A percentile compares a stretch with the other conserved stretches of the same genome.
Conservation (phyloP, 805 yeast species). For the Saccharomycodes ludwigii region DNA sequence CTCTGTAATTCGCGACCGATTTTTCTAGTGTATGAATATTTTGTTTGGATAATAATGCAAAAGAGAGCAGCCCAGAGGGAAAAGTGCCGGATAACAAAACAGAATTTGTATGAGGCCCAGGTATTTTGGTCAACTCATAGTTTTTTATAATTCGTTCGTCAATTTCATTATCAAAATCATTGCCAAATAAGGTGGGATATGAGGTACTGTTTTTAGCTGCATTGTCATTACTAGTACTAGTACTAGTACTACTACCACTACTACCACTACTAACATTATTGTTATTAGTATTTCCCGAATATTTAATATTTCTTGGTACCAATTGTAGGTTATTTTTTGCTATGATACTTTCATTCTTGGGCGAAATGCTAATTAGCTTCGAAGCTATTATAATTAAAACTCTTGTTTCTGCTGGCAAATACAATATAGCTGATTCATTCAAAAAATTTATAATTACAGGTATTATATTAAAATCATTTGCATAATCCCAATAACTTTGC, state of each 20-base stretch:
- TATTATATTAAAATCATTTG: conserved; percentile 44
- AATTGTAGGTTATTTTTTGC: conserved; percentile 14
- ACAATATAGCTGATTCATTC: conserved; percentile 57
- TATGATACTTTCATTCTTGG: conserved; percentile 24
- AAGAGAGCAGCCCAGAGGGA: conserved; percentile 24
- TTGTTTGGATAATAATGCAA: conserved; percentile 25
- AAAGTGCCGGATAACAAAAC: too few relatives aligned
- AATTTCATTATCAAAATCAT: too few relatives aligned
- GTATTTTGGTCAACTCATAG: conserved; percentile 39
- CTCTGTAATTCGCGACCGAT: conserved; percentile 40
- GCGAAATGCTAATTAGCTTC: conserved; percentile 41
- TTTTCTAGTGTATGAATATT: conserved; percentile 30
- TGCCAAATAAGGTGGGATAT: too few relatives aligned
- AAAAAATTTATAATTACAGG: conserved; percentile 68
- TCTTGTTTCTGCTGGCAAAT: conserved; percentile 55
- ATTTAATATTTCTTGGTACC: conserved; percentile 8
- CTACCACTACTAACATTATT: too few relatives aligned
- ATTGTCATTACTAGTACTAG: too few relatives aligned
- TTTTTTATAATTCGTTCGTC: conserved; percentile 44
- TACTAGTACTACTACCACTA: too few relatives aligned
- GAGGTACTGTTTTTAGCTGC: too few relatives aligned
- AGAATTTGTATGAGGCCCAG: conserved; percentile 31
- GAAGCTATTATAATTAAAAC: conserved; percentile 52
- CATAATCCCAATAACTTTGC: conserved; percentile 77
- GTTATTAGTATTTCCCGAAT: conserved; percentile 11